Evolutionary conservation across 768 basidiomycete genomes (phyloP).

Genomic region (Serendipita sp.): DNA sequence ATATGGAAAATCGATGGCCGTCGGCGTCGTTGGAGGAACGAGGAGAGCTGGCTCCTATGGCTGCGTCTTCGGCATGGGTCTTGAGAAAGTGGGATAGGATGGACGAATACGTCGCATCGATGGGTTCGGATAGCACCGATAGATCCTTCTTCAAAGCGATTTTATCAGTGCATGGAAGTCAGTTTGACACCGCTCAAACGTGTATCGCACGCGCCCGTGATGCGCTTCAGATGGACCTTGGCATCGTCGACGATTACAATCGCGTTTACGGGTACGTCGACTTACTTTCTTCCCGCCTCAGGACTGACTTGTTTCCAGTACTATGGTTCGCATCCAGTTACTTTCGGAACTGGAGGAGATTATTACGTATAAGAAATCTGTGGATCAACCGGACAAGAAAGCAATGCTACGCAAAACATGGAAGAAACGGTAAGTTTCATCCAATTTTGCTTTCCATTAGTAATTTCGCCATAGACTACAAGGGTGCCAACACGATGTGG

Average conservation of each 20-base stretch:
- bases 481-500: constrained; percentile 36
- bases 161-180: constrained; percentile 30
- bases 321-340: constrained; percentile 35
- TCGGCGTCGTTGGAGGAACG: constrained; percentile 24
- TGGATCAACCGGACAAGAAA: constrained; percentile 28
- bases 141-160: constrained; percentile 37
- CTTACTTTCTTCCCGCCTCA: not conserved
- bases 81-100: constrained; percentile 33
- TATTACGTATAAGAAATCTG: constrained; percentile 30
- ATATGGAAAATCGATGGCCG: constrained; percentile 27
- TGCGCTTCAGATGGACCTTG: constrained; percentile 30
- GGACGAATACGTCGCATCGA: constrained; percentile 32
- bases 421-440: constrained; percentile 26
- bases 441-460: not conserved
- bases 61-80: constrained; percentile 33
- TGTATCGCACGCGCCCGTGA: constrained; percentile 31
- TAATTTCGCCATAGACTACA: constrained; percentile 19
- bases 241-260: constrained; percentile 31
- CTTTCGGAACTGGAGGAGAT: constrained; percentile 36
- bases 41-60: constrained; percentile 30
- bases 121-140: constrained; percentile 32
- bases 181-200: constrained; percentile 26
- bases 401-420: constrained; percentile 30
- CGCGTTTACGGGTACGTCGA: constrained; percentile 29
- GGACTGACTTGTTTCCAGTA: constrained; percentile 15